Percentiles rank a stretch among this genome's conserved stretches.
phyloP scores from a whole-genome alignment of 345 rosid genomes.

The Heritiera littoralis region DNA sequence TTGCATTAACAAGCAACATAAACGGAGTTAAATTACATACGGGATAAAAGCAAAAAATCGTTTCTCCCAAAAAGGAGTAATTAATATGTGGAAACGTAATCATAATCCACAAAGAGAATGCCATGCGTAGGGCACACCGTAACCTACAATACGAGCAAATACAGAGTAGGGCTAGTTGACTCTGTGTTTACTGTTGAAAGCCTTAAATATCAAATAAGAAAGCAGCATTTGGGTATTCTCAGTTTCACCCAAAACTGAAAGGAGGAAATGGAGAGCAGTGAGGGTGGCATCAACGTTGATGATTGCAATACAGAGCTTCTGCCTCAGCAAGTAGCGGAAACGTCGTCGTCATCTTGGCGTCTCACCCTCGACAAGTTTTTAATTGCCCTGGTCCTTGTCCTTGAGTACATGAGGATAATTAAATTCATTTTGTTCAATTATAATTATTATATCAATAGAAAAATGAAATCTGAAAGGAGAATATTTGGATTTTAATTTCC shows the following conservation, averaged over 20 bases:
- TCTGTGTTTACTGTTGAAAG: neutral
- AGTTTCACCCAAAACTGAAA: no score
- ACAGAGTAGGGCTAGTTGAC: neutral
- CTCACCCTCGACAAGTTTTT: conserved; percentile 41
- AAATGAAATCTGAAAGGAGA: neutral
- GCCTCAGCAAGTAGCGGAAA: conserved; percentile 8
- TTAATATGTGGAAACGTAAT: neutral
- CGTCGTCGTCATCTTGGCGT: conserved; percentile 50
- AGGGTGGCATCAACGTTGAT: conserved; percentile 4
- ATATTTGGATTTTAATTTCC: neutral
- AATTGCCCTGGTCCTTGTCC: no score
- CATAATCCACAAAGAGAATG: neutral
- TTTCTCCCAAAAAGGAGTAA: no score
- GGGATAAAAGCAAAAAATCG: no score
- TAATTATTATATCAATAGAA: neutral
- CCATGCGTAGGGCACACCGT: neutral
- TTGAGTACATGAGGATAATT: neutral
- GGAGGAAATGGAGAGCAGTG: neutral
- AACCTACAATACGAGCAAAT: neutral
- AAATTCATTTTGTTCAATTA: no score
- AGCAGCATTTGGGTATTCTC: neutral
- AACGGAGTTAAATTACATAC: no score
- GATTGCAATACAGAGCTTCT: conserved; percentile 31
- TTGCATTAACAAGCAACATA: no score
- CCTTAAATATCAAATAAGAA: neutral